Percentiles rank a stretch among this genome's conserved stretches.
phyloP scores from a whole-genome alignment of 1,139 yeast species.

The Taiozyma sp. region DNA sequence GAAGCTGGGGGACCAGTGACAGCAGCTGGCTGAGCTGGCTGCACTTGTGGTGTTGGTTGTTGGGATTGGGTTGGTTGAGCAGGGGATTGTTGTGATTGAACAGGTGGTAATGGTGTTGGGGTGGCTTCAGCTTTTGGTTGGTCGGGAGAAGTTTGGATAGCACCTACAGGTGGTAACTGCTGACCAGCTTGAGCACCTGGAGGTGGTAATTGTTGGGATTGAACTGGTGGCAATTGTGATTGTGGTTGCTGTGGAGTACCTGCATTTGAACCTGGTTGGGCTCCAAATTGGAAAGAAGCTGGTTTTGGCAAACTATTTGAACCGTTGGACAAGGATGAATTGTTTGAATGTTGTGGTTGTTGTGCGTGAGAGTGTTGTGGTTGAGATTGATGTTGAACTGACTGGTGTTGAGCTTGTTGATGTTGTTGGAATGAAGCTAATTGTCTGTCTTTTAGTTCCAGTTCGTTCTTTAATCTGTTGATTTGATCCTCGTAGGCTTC shows the following conservation, averaged over 20 bases:
- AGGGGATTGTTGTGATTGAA: constrained; percentile 20
- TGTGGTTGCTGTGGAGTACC: constrained; percentile 25
- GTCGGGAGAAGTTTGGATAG: constrained; percentile 20
- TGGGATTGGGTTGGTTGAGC: constrained; percentile 19
- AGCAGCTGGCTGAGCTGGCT: constrained; percentile 10
- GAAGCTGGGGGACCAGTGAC: constrained; percentile 15
- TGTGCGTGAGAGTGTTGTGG: constrained; percentile 22
- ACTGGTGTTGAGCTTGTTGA: constrained; percentile 27
- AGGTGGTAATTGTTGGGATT: constrained; percentile 22
- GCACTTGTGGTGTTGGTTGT: constrained; percentile 6
- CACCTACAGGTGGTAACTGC: constrained; percentile 23
- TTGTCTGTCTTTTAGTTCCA: constrained; percentile 69
- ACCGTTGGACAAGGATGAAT: constrained; percentile 13
- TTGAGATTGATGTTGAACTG: constrained; percentile 16
- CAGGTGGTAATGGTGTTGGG: constrained; percentile 23
- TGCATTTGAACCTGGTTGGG: constrained; percentile 11
- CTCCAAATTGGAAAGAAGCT: constrained; percentile 8
- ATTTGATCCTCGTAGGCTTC: constrained; percentile 96
- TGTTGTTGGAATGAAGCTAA: constrained; percentile 37
- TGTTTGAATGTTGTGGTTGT: constrained; percentile 18
- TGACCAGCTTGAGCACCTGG: constrained; percentile 20
- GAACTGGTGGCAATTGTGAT: constrained; percentile 25
- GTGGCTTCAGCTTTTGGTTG: constrained; percentile 27
- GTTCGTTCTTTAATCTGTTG: constrained; percentile 75
- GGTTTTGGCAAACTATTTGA: constrained; percentile 21